A percentile compares a stretch with the other conserved stretches of the same genome.
Evolutionary conservation across 371 early-diverging fungal species (phyloP).

Genomic region (Rhizopus arrhizus): DNA sequence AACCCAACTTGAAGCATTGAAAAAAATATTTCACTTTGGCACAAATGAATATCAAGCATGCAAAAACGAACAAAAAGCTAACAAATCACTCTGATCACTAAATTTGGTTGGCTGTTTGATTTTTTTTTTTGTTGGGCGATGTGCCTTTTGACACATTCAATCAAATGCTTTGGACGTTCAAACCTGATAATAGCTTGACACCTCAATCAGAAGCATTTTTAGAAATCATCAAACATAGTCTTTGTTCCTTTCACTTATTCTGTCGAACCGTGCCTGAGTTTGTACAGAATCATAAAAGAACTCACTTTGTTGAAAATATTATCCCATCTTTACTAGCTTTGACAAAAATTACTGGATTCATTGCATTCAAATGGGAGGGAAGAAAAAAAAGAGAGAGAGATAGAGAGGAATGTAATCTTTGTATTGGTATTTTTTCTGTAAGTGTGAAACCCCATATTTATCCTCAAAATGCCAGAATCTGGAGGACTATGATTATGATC

Average conservation of each 20-base stretch:
- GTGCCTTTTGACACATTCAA: conserved; percentile 16
- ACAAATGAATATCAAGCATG: conserved; percentile 19
- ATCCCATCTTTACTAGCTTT: conserved; percentile 17
- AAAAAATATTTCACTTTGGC: conserved; percentile 19
- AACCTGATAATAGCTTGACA: too few relatives aligned
- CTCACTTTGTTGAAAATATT: conserved; percentile 15
- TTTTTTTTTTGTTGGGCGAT: conserved; percentile 13
- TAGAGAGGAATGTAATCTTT: neutral
- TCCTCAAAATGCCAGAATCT: conserved; percentile 10
- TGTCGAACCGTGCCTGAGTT: conserved; percentile 17
- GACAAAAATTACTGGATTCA: conserved; percentile 19
- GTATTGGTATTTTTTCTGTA: conserved; percentile 3
- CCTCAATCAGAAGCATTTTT: too few relatives aligned
- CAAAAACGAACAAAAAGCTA: conserved; percentile 15
- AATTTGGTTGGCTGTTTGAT: conserved; percentile 9
- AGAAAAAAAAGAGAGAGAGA: conserved; percentile 16
- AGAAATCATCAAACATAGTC: conserved; percentile 13
- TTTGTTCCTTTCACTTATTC: conserved; percentile 17
- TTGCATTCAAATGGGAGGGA: conserved; percentile 23
- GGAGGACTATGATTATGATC: conserved; percentile 15
- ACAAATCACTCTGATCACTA: conserved; percentile 16
- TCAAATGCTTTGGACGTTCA: conserved; percentile 21
- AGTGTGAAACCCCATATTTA: conserved; percentile 12
- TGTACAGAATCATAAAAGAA: conserved; percentile 18
- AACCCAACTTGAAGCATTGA: conserved; percentile 21